Evolutionary conservation across 495 filamentous ascomycete species (phyloP).

Genomic region (Cercophora newfieldiana): DNA sequence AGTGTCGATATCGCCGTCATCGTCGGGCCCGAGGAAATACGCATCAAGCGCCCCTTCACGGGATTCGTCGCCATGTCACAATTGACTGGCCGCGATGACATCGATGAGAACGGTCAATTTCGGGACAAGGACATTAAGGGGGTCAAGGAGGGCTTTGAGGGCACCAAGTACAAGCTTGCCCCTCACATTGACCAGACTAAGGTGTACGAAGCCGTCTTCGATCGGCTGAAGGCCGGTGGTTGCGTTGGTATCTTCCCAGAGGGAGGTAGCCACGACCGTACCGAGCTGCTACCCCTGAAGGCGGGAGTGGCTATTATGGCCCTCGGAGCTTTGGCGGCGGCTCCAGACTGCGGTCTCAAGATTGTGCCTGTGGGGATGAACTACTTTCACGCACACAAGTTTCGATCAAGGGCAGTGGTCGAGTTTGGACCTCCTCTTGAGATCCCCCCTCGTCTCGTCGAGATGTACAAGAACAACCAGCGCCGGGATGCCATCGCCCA

Average conservation of each 20-base stretch:
- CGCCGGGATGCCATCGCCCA: conserved; percentile 80
- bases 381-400: conserved; percentile 99
- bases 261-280: conserved; percentile 94
- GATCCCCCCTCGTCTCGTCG: conserved; percentile 75
- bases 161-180: conserved; percentile 80
- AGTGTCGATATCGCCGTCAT: conserved; percentile 81
- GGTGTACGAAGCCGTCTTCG: conserved; percentile 92
- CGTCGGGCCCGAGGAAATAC: conserved; percentile 73
- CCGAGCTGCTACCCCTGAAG: conserved; percentile 91
- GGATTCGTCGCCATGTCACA: conserved; percentile 67
- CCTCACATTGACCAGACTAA: conserved; percentile 92
- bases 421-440: conserved; percentile 92
- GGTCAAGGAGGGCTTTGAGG: conserved; percentile 62
- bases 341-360: conserved; percentile 87
- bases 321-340: conserved; percentile 83
- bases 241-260: conserved; percentile 98
- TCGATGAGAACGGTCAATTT: conserved; percentile 57
- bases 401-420: conserved; percentile 92
- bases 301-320: conserved; percentile 99
- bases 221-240: conserved; percentile 73
- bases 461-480: conserved; percentile 79
- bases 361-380: conserved; percentile 99
- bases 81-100: conserved; percentile 74
- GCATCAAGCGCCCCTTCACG: conserved; percentile 84
- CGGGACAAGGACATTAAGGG: conserved; percentile 53